Conservation (phyloP, 768 basidiomycete species). For the Tricholoma furcatifolium region DNA sequence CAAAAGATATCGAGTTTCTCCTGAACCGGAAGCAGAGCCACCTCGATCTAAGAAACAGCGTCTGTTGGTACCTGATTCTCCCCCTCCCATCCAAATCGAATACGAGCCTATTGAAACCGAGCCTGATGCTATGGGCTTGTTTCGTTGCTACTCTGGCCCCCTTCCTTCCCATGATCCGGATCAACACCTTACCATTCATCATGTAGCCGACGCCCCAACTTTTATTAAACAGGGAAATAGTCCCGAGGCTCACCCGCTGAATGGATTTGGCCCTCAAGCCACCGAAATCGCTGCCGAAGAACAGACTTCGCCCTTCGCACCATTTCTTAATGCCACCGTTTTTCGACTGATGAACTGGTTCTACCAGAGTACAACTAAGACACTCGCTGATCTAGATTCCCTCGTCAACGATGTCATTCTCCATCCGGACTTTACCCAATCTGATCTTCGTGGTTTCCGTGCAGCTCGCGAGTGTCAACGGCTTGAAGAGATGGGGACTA, state of each 20-base stretch:
- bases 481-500: not conserved
- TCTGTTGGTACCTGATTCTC: not conserved
- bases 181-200: not conserved
- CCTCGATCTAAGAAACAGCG: not conserved
- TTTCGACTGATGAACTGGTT: slow-evolving; percentile 31
- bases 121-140: not conserved
- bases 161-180: not conserved
- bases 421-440: slow-evolving; percentile 13
- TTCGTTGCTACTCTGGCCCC: not conserved
- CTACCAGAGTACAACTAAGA: slow-evolving; percentile 25
- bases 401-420: slow-evolving; percentile 25
- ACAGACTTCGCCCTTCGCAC: slow-evolving; percentile 8
- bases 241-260: not conserved
- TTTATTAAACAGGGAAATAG: not conserved
- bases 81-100: not conserved
- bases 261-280: not conserved
- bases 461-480: not conserved
- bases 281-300: not conserved
- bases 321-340: slow-evolving; percentile 23
- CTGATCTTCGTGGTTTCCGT: not conserved
- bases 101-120: not conserved
- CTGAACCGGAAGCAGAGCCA: not conserved
- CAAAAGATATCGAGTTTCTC: not conserved
- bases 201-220: not conserved
- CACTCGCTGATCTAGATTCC: slow-evolving; percentile 13